Conservation (phyloP, 805 yeast genomes). For the Yamadazyma takamatsuzukensis region DNA sequence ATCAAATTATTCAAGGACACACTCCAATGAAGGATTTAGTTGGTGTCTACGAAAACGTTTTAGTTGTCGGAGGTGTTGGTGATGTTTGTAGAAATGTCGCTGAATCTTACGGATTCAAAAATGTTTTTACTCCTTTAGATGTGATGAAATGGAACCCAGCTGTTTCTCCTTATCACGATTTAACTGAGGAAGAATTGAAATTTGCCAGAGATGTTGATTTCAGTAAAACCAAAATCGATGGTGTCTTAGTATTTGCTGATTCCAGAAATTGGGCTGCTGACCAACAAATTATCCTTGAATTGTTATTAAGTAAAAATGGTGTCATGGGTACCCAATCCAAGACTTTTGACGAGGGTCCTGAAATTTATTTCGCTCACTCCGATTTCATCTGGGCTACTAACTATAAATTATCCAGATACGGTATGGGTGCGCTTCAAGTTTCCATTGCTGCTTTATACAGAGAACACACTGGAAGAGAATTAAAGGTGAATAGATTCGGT, state of each 20-base stretch:
- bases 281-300: slow-evolving; percentile 82
- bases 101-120: slow-evolving; percentile 74
- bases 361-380: slow-evolving; percentile 83
- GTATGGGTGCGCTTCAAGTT: slow-evolving; percentile 93
- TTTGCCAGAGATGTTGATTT: slow-evolving; percentile 61
- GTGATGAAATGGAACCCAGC: slow-evolving; percentile 84
- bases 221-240: slow-evolving; percentile 64
- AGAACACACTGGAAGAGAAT: slow-evolving; percentile 79
- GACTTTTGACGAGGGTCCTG: slow-evolving; percentile 74
- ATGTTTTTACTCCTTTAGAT: slow-evolving; percentile 79
- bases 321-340: slow-evolving; percentile 78
- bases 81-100: slow-evolving; percentile 83
- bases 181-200: slow-evolving; percentile 65
- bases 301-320: slow-evolving; percentile 72
- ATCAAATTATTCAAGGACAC: slow-evolving; percentile 88
- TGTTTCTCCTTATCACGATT: slow-evolving; percentile 77
- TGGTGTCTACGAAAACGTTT: slow-evolving; percentile 61
- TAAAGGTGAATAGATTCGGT: slow-evolving; percentile 80
- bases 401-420: slow-evolving; percentile 76
- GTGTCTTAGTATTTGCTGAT: slow-evolving; percentile 86
- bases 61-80: slow-evolving; percentile 88
- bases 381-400: slow-evolving; percentile 94
- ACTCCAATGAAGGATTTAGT: slow-evolving; percentile 89
- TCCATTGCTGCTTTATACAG: slow-evolving; percentile 80
- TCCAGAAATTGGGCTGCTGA: slow-evolving; percentile 92